Percentiles rank a stretch among this genome's conserved stretches.
phyloP scores from a whole-genome alignment of 2,329 filamentous ascomycete genomes.

The Aspergillus aculeatus region DNA sequence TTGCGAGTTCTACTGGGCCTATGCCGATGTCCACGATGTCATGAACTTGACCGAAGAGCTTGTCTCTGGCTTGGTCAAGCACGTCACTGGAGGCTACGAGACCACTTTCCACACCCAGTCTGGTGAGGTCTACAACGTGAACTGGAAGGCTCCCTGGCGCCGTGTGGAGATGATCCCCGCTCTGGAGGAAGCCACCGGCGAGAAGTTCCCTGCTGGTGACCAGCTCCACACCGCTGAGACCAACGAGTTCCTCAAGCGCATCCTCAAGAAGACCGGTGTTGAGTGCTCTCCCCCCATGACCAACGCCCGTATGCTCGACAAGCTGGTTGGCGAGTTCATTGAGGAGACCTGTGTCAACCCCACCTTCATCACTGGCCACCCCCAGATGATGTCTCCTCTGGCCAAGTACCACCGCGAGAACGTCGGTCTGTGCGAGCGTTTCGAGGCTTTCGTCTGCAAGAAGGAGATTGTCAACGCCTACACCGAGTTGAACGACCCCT shows the following conservation, averaged over 20 bases:
- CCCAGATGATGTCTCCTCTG: constrained; percentile 86
- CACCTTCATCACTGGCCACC: constrained; percentile 84
- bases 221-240: constrained; percentile 88
- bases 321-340: constrained; percentile 89
- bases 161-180: constrained; percentile 93
- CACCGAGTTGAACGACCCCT: constrained; percentile 96
- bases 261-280: constrained; percentile 86
- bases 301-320: constrained; percentile 94
- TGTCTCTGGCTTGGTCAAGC: constrained; percentile 83
- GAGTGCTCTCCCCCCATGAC: constrained; percentile 88
- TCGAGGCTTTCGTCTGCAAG: constrained; percentile 95
- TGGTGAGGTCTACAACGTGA: constrained; percentile 84
- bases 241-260: constrained; percentile 77
- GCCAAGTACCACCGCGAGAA: constrained; percentile 88
- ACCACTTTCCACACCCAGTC: constrained; percentile 84
- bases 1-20: constrained; percentile 96
- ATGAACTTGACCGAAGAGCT: constrained; percentile 92
- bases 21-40: constrained; percentile 85
- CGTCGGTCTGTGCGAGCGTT: constrained; percentile 88
- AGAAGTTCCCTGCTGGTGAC: constrained; percentile 89
- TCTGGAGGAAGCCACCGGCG: constrained; percentile 82
- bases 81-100: constrained; percentile 78
- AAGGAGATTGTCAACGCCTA: constrained; percentile 97
- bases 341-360: constrained; percentile 93
- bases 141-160: constrained; percentile 95